Evolutionary conservation across 495 filamentous ascomycete genomes (phyloP), one percentile per base, ranked within the genome.

Genomic region (Jackrogersella minutella): DNA sequence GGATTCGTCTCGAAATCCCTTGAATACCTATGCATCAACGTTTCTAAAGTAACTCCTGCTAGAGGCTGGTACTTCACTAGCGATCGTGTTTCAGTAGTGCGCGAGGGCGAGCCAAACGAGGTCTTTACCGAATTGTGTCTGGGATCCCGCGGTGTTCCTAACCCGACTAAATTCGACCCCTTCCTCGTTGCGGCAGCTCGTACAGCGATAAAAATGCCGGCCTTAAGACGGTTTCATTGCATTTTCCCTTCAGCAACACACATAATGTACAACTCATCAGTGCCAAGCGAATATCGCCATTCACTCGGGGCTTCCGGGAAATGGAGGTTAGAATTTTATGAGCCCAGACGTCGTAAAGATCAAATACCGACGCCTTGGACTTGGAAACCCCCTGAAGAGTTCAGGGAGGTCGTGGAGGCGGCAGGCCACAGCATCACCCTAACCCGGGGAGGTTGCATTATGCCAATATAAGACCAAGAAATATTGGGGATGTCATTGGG

Each of bases 1-100:
- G 13, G 13, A 19, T 28, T 24, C n/a, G 8, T 47, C 28, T 43
- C 43, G 34, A 17, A 22, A 22, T 47, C 40, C 13, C 59, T 55
- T 33, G n/a, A 37, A 39, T 16, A 11, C 14, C 17, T 62, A 3
- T 1, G n/a, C 7, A 2, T 62, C 11, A 14, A 37, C 0, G n/a
- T 62, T 31, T 44, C 49, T n/a, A 62, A 26, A 28, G 10, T 13
- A 9, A 55, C 50, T 4, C 59, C 59, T 39, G 28, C 13, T 16
- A 36, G 59, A n/a, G 16, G 30, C 9, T 47, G 31, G 50, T 62
- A 55, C n/a, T 54, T 62, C 22, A 47, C 50, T 21, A 30, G 39
- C 6, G 34, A 52, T 34, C 26, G 34, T 17, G 19, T 0, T 2
- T 24, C 17, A 21, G 17, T 3, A 21, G 21, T 16, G 11, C 5